Evolutionary conservation across 2,329 filamentous ascomycete species (phyloP).

Genomic region (Scedosporium aurantiacum): DNA sequence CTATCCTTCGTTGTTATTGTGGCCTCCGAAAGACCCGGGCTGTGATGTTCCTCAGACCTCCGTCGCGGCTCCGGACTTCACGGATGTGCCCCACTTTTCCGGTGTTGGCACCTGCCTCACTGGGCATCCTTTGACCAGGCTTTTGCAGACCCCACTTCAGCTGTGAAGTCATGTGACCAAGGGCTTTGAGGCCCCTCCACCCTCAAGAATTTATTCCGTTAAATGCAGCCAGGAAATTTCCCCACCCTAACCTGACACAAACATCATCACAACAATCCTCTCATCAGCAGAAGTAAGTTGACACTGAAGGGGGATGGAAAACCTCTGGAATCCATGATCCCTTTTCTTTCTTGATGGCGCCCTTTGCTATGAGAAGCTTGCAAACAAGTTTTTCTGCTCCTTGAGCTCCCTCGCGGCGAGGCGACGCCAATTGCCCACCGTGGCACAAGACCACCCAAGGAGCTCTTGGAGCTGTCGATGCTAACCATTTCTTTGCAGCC

Average conservation of each 20-base stretch:
- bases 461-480: conserved; percentile 18
- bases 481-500: conserved; percentile 17
- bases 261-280: conserved; percentile 13
- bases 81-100: neutral
- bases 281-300: conserved; percentile 13
- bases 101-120: neutral
- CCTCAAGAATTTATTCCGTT: neutral
- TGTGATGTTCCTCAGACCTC: neutral
- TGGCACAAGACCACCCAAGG: neutral
- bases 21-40: no score
- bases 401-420: neutral
- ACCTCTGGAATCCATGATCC: neutral
- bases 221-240: neutral
- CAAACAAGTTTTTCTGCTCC: neutral
- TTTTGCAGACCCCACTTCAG: neutral
- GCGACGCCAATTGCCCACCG: neutral
- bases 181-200: neutral
- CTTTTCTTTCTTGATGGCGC: neutral
- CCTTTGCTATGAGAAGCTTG: neutral
- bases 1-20: no score
- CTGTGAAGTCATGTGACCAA: neutral
- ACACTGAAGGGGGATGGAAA: neutral
- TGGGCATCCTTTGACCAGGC: neutral
- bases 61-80: neutral
- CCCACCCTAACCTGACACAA: conserved; percentile 1